Evolutionary conservation across 176 grass and related monocot genomes (phyloP).

Genomic region (Eleusine coracana): DNA sequence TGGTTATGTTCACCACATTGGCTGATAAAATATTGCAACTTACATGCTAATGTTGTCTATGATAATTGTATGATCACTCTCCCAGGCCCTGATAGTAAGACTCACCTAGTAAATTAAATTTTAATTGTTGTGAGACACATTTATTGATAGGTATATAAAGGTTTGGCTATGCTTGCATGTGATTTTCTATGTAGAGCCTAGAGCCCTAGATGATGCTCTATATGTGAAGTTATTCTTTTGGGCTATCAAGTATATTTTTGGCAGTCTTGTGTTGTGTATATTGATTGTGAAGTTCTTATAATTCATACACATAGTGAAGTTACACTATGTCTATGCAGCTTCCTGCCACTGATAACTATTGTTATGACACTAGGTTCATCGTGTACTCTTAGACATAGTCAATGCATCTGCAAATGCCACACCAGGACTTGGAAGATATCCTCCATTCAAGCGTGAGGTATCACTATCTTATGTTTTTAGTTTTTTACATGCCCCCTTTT

Average conservation of each 20-base stretch:
- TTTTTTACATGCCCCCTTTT: background rate
- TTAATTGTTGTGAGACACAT: background rate
- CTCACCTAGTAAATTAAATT: slow-evolving; percentile 6
- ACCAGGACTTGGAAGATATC: slow-evolving; percentile 88
- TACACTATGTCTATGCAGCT: slow-evolving; percentile 22
- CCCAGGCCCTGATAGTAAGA: background rate
- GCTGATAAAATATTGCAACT: slow-evolving; percentile 1
- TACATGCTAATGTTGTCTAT: slow-evolving; percentile 10
- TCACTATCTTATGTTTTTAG: slow-evolving; percentile 22
- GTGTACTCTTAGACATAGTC: slow-evolving; percentile 87
- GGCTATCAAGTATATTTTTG: background rate
- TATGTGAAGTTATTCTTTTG: slow-evolving; percentile 12
- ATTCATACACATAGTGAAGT: background rate
- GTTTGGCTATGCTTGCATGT: background rate
- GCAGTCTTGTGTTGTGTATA: slow-evolving; percentile 14
- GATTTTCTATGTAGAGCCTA: background rate
- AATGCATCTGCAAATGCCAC: slow-evolving; percentile 90
- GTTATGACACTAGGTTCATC: slow-evolving; percentile 73
- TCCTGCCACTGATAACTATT: slow-evolving; percentile 27
- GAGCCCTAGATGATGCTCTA: background rate
- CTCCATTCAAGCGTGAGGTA: slow-evolving; percentile 98
- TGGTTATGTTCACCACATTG: background rate
- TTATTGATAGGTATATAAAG: background rate
- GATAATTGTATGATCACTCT: background rate
- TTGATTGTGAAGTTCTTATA: background rate